Conservation (phyloP, 2,329 filamentous ascomycete genomes). For the Exophiala oligosperma region DNA sequence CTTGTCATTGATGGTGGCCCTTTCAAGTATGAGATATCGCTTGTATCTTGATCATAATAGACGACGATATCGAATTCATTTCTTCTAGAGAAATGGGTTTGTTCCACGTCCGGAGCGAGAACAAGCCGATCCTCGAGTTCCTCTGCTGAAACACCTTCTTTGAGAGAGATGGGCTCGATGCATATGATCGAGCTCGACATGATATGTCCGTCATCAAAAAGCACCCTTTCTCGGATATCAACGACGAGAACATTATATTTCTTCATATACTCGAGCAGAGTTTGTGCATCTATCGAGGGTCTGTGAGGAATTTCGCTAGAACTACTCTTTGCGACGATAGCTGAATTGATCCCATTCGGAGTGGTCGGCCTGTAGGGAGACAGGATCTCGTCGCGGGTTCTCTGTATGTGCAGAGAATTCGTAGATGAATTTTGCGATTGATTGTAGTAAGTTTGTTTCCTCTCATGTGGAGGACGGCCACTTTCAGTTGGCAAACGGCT, state of each 20-base stretch:
- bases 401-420: constrained; percentile 37
- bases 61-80: constrained; percentile 83
- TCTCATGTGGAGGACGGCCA: constrained; percentile 34
- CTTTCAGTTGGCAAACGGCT: constrained; percentile 44
- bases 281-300: constrained; percentile 65
- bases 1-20: constrained; percentile 47
- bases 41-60: constrained; percentile 77
- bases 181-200: constrained; percentile 82
- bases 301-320: constrained; percentile 54
- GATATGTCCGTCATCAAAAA: constrained; percentile 88
- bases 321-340: constrained; percentile 43
- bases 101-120: constrained; percentile 59
- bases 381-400: constrained; percentile 38
- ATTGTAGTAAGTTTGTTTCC: constrained; percentile 34
- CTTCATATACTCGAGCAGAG: constrained; percentile 69
- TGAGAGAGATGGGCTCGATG: constrained; percentile 77
- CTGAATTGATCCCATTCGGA: constrained; percentile 41
- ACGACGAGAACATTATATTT: constrained; percentile 73
- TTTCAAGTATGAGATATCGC: constrained; percentile 57
- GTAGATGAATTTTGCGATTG: constrained; percentile 37
- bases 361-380: constrained; percentile 45
- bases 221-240: constrained; percentile 76
- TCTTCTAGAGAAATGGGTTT: constrained; percentile 68
- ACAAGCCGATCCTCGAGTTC: constrained; percentile 56
- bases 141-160: constrained; percentile 66